These are phyloP conservation scores for Tolypocladium pustulatum DNA, from an alignment of 2,329 filamentous ascomycete species.

Conservation along the genomic window DNA sequence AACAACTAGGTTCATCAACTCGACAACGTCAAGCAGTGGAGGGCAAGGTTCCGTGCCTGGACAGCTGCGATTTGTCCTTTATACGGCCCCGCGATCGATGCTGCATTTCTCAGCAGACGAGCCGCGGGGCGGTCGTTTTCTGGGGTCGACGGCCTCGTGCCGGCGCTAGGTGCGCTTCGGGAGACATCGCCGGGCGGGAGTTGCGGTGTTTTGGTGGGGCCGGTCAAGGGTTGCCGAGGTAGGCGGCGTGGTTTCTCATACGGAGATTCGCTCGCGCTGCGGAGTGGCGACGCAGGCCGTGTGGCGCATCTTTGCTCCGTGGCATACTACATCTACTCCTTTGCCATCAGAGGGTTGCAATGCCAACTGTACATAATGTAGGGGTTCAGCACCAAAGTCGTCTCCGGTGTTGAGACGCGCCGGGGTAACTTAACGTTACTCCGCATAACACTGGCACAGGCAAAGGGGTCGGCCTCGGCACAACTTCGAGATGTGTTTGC, in stretches of 20 bases:
- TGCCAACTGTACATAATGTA: too few relatives aligned
- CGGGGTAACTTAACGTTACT: too few relatives aligned
- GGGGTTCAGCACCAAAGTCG: too few relatives aligned
- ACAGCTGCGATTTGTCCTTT: background rate
- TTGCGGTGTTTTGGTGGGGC: background rate
- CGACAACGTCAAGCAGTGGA: background rate
- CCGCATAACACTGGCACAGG: background rate
- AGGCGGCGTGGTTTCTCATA: background rate
- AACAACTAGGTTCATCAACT: background rate
- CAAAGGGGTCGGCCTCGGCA: background rate
- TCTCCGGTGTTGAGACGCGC: too few relatives aligned
- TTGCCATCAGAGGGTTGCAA: too few relatives aligned
- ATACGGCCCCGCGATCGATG: background rate
- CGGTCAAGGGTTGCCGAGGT: background rate
- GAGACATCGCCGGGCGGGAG: background rate
- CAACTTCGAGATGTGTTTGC: background rate
- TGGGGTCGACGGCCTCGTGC: background rate
- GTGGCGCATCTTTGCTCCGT: background rate
- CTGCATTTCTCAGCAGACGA: background rate
- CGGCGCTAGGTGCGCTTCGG: background rate
- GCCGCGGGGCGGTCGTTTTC: background rate
- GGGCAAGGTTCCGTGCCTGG: too few relatives aligned
- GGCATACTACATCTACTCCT: too few relatives aligned
- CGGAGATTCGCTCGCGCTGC: background rate
- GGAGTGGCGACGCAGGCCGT: background rate